phyloP scores from a whole-genome alignment of 2,329 filamentous ascomycete species.

The Seiridium unicorne region DNA sequence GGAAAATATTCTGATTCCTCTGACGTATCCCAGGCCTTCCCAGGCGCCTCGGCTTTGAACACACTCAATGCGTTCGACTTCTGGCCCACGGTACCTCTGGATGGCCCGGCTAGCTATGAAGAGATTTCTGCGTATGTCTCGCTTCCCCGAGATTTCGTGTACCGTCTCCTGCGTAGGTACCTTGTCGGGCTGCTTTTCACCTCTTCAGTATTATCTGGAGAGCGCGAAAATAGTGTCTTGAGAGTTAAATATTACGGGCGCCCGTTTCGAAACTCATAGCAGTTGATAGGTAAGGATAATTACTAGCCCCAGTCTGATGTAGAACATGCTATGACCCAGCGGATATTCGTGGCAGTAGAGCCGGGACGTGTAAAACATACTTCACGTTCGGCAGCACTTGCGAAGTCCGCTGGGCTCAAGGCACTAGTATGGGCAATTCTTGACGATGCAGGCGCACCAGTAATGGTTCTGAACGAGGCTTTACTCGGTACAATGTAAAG shows the following conservation, averaged over 20 bases:
- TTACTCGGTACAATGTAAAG: constrained; percentile 29
- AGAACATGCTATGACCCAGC: constrained; percentile 35
- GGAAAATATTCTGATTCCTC: neutral
- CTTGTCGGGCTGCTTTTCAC: too few species aligned
- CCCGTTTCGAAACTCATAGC: too few species aligned
- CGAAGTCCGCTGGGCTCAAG: constrained; percentile 27
- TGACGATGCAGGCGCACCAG: constrained; percentile 35
- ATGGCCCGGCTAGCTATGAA: constrained; percentile 40
- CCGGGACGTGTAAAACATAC: constrained; percentile 31
- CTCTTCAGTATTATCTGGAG: too few species aligned
- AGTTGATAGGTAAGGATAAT: too few species aligned
- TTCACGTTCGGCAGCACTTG: constrained; percentile 35
- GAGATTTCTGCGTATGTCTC: constrained; percentile 35
- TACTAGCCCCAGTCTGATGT: too few species aligned
- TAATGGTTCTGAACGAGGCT: constrained; percentile 31
- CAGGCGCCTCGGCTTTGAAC: constrained; percentile 42
- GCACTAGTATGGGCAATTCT: constrained; percentile 35
- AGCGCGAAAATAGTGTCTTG: too few species aligned
- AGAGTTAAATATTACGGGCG: too few species aligned
- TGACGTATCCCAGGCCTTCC: constrained; percentile 32
- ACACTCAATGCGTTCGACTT: constrained; percentile 52
- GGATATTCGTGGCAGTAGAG: constrained; percentile 30
- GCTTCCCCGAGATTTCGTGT: constrained; percentile 36
- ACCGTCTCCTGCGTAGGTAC: constrained; percentile 27
- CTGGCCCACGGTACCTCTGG: constrained; percentile 47